Conservation (phyloP, 202 grass and related monocot species). For the Saccharum hybrid region DNA sequence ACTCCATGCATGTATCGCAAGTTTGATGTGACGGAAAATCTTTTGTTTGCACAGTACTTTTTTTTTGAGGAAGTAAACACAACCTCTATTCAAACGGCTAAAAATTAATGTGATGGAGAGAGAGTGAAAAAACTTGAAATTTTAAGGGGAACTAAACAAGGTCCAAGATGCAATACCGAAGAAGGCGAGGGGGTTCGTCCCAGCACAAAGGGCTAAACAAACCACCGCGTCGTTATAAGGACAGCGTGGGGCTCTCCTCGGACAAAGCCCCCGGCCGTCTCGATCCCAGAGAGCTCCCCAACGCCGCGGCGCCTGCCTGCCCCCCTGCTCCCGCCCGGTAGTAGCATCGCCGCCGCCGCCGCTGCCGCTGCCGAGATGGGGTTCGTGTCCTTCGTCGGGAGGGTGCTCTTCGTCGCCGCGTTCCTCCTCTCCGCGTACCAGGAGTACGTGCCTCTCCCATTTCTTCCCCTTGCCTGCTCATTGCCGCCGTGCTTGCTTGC, state of each 20-base stretch:
- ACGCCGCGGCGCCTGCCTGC: constrained; percentile 7
- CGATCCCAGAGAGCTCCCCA: constrained; percentile 47
- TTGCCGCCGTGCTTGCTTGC: constrained; percentile 7
- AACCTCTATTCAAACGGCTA: too few species aligned
- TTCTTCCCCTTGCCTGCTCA: background rate
- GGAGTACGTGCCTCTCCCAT: constrained; percentile 65
- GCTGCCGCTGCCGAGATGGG: constrained; percentile 69
- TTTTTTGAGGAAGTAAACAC: too few species aligned
- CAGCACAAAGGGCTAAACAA: background rate
- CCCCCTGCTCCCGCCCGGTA: constrained; percentile 7
- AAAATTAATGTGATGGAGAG: too few species aligned
- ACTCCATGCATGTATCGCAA: too few species aligned
- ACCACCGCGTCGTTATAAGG: constrained; percentile 38
- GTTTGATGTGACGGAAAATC: too few species aligned
- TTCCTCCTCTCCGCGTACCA: constrained; percentile 95
- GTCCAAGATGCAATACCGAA: background rate
- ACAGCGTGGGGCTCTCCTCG: constrained; percentile 44
- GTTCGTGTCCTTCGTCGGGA: constrained; percentile 84
- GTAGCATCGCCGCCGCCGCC: background rate
- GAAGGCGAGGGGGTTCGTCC: background rate
- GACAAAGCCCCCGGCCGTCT: constrained; percentile 24
- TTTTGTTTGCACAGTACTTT: too few species aligned
- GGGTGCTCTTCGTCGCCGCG: constrained; percentile 81
- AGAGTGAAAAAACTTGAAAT: too few species aligned
- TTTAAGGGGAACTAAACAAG: too few species aligned